Evolutionary conservation across 495 filamentous ascomycete genomes (phyloP), one percentile per base, ranked within the genome.

Genomic region (Neurospora sp.): DNA sequence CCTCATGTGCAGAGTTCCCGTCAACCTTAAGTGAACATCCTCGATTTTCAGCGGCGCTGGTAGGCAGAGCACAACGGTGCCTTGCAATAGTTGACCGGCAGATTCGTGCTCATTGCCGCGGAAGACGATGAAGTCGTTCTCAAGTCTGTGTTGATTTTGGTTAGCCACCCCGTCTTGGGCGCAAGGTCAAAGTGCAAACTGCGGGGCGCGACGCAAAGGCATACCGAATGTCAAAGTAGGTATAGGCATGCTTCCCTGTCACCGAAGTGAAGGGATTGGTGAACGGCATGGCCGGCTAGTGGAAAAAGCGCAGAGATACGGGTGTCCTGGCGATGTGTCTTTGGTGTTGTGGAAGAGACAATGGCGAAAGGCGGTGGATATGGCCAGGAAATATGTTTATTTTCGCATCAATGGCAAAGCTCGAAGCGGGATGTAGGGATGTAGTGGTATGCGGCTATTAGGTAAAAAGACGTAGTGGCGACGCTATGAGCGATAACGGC

Each of bases 121-220:
- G 49, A 97, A 90, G 14, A 96, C 88, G 72, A 95, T 87, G 49
- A 94, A 91, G 74, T 93, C 90, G 74, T 93, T 89, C 27, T 95
- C 92, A 72, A 94, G 87, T 27, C 93, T 96, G 76, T 31, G 62
- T 27, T 8, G 27, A 16, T 20, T 11, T 54, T 74, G 7, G 71
- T 27, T 38, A 71, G 46, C 39, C 18, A 42, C 16, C 9, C 16
- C 9, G 14, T 14, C 54, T 42, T 31, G 39, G 23, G 54, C 49
- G 23, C 49, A 27, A 14, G 23, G 11, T 60, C 49, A 60, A 60
- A 60, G 12, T 20, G 35, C 38, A 39, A 37, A 71, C 3, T 6
- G 12, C n/a, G 10, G 23, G 66, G 14, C 74, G 23, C 40, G 23
- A 16, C 18, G 41, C 41, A n/a, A 66, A 16, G 12, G 69, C 85